A percentile compares a stretch with the other conserved stretches of the same genome.
Conservation (phyloP, 2,329 filamentous ascomycete genomes). For the Xylariaceae sp. region DNA sequence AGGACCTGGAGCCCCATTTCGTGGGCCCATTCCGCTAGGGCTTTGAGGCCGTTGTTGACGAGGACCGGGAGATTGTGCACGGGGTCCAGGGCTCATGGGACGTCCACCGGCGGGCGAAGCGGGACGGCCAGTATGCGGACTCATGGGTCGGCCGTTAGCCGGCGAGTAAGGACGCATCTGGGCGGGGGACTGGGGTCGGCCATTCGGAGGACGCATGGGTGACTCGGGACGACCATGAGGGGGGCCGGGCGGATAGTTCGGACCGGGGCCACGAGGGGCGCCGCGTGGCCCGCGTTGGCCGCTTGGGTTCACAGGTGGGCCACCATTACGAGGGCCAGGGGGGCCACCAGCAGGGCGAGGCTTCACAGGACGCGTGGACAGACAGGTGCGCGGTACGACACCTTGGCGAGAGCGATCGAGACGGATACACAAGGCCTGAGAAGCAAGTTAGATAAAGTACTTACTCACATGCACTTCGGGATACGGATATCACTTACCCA, state of each 20-base stretch:
- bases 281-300: slow-evolving; percentile 15
- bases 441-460: slow-evolving; percentile 23
- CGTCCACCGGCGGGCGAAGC: slow-evolving; percentile 22
- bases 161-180: slow-evolving; percentile 30
- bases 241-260: slow-evolving; percentile 27
- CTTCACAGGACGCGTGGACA: slow-evolving; percentile 88
- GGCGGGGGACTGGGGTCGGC: slow-evolving; percentile 29
- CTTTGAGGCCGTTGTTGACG: slow-evolving; percentile 31
- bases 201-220: slow-evolving; percentile 30
- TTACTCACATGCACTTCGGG: background rate
- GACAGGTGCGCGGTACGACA: slow-evolving; percentile 86
- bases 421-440: slow-evolving; percentile 78
- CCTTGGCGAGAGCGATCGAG: slow-evolving; percentile 89
- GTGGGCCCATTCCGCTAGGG: slow-evolving; percentile 37
- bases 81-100: slow-evolving; percentile 23
- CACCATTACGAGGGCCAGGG: slow-evolving; percentile 36
- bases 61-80: slow-evolving; percentile 16
- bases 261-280: slow-evolving; percentile 31
- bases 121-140: slow-evolving; percentile 11
- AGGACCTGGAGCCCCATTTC: slow-evolving; percentile 40
- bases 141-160: slow-evolving; percentile 30
- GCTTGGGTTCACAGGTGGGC: slow-evolving; percentile 48
- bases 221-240: slow-evolving; percentile 32
- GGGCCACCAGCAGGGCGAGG: slow-evolving; percentile 57
- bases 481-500: slow-evolving; percentile 62